These are phyloP conservation scores for Ehretia macrophylla DNA, from an alignment of 257 asterid species.

Conservation along the genomic window DNA sequence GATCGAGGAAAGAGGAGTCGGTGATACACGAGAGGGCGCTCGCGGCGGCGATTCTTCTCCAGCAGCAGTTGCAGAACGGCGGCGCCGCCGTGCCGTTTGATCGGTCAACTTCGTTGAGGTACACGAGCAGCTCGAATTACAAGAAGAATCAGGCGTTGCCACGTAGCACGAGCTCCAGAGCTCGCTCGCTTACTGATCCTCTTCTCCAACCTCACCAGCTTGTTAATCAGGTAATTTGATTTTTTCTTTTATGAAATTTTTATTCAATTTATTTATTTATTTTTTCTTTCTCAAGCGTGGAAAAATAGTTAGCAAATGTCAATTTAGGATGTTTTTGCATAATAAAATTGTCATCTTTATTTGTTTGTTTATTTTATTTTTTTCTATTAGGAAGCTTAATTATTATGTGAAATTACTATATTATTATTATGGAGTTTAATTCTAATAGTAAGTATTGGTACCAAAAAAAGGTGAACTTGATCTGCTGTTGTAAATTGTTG, in stretches of 20 bases:
- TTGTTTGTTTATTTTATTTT: too few relatives aligned
- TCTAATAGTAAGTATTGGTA: too few relatives aligned
- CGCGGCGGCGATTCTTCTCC: conserved; percentile 90
- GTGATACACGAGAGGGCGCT: conserved; percentile 71
- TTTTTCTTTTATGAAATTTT: neutral
- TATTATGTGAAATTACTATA: too few relatives aligned
- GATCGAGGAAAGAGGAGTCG: conserved; percentile 71
- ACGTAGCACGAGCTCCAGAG: conserved; percentile 84
- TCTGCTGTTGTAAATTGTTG: too few relatives aligned
- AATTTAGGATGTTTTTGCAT: too few relatives aligned
- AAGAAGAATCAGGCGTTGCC: conserved; percentile 59
- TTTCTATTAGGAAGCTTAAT: too few relatives aligned
- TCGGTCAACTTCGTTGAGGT: conserved; percentile 84
- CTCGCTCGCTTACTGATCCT: conserved; percentile 92
- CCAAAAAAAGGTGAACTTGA: too few relatives aligned
- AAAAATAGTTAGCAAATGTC: too few relatives aligned
- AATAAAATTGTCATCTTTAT: too few relatives aligned
- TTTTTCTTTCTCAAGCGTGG: too few relatives aligned
- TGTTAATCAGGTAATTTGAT: conserved; percentile 44
- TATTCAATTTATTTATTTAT: neutral
- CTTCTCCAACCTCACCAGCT: conserved; percentile 93
- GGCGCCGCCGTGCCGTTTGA: conserved; percentile 56
- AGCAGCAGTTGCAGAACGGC: conserved; percentile 76
- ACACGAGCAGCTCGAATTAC: conserved; percentile 36
- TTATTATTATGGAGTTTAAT: too few relatives aligned